Evolutionary conservation across 148 eudicot species (phyloP), one percentile per base, ranked within the genome.

Genomic region (Cornus controversa): DNA sequence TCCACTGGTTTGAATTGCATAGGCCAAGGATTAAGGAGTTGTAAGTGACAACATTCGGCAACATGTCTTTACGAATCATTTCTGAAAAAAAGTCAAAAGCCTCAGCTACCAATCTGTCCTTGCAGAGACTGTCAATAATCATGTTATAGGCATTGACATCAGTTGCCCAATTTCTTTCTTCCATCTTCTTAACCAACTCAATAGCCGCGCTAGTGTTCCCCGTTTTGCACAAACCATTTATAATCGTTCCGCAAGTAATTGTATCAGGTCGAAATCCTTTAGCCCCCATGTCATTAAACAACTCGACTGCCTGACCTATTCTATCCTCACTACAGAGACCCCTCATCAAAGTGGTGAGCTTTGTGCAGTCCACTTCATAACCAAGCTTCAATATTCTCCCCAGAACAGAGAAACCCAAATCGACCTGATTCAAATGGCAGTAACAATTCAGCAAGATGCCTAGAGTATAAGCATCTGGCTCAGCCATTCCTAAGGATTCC

Each of bases 401-500:
- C 11, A 78, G n/a, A 24, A 71, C 75, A 29, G 76, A 78, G 27
- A 70, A 71, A n/a, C 80, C 80, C 34, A 78, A 47, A 71, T 78
- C 63, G 27, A 62, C 69, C 3, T 63, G 53, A 63, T 68, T 23
- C 62, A 71, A 78, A 42, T 62, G 62, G n/a, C 70, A 78, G 62
- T 58, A 78, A 28, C 78, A 64, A 66, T 75, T 75, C 27, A 75
- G 66, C 78, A 75, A 31, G 5, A 75, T 75, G 57, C 28, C 57
- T 5, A 66, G 78, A 8, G 71, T 42, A 11, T n/a, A 45, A 25
- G 10, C 10, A 11, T 47, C 9, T 8, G 67, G 54, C 63, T 16
- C 8, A 15, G 10, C 9, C 10, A 26, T 11, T 45, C 73, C 54
- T 0, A 24, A 71, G 8, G 24, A 45, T 11, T 24, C 58, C 26